Conservation (phyloP, 83 land plant genomes). For the Thuja plicata region DNA sequence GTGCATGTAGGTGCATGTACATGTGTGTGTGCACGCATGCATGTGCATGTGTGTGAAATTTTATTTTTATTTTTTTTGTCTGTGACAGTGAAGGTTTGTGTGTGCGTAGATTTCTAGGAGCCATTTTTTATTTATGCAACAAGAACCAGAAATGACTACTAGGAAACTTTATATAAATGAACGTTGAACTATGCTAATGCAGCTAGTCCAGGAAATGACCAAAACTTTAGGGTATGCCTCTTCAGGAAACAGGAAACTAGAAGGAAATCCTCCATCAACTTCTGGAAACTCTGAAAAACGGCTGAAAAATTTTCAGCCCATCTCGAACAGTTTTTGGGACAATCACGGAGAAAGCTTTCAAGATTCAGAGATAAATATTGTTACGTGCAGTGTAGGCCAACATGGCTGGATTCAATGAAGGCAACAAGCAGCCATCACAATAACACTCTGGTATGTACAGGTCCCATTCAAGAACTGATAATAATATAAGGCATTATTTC, state of each 20-base stretch:
- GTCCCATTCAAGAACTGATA: no score
- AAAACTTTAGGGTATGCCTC: not conserved
- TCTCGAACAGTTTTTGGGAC: not conserved
- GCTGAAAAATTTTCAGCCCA: not conserved
- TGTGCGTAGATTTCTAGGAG: no score
- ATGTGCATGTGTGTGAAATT: no score
- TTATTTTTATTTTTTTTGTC: no score
- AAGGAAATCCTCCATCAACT: not conserved
- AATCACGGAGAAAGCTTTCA: not conserved
- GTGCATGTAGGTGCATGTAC: no score
- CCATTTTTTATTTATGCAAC: no score
- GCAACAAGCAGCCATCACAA: not conserved
- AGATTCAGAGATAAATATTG: not conserved
- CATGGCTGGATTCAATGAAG: not conserved
- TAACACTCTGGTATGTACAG: not conserved
- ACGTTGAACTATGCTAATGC: not conserved
- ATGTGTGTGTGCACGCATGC: no score
- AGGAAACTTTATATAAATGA: no score
- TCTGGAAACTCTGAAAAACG: no score
- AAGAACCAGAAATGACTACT: not conserved
- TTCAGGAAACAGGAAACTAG: not conserved
- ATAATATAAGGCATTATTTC: no score
- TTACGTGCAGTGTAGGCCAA: not conserved
- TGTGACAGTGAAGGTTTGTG: no score
- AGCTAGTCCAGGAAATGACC: not conserved